Base-by-base conservation (phyloP, 1,139 yeast genomes). In the Debaryomyces subglobosus region DNA sequence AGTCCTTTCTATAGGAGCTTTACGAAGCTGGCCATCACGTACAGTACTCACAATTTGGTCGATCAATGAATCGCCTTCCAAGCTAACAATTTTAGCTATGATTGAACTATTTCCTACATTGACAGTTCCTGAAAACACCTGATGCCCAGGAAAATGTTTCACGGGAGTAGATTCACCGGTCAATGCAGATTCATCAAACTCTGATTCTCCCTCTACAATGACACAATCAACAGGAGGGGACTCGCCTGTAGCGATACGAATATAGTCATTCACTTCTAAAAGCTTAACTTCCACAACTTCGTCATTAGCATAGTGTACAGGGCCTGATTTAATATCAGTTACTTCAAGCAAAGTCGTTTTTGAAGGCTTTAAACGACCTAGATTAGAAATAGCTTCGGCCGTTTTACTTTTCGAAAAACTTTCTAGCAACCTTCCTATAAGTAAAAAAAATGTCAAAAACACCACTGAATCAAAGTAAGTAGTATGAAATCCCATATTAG, bases 401-500 rank as follows among this genome's bases (percentile, higher is more conserved):
- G 92, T 85, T 60, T 82, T 83, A 27, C 78, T 71, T 59, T 85
- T 86, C 2, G 92, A 82, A 53, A 77, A 73, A 38, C 86, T 76
- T 61, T 87, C 95, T 45, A 87, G 71, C 37, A 85, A 68, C 44
- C 90, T 75, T 2, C 95, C 95, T 54, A 86, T 81, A 44, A 87
- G 71, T 49, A 87, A 67, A 63, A 87, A 87, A 58, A 87, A 81
- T 0, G 91, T 80, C 54, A 87, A 71, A 58, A 87, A 87, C 3
- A 87, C 90, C 34, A 86, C 94, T 1, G 92, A 84, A 60, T 87
- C 95, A 62, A 87, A 87, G 58, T 85, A 87, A 0, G 89, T 83
- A 1, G 88, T 82, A 23, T 82, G 77, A 48, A 77, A 77, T 0
- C 85, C 89, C 56, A 53, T 59, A n/a, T 55, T 54, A 8, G 61